phyloP scores from a whole-genome alignment of 2,329 filamentous ascomycete genomes.

The Curvularia sp. region DNA sequence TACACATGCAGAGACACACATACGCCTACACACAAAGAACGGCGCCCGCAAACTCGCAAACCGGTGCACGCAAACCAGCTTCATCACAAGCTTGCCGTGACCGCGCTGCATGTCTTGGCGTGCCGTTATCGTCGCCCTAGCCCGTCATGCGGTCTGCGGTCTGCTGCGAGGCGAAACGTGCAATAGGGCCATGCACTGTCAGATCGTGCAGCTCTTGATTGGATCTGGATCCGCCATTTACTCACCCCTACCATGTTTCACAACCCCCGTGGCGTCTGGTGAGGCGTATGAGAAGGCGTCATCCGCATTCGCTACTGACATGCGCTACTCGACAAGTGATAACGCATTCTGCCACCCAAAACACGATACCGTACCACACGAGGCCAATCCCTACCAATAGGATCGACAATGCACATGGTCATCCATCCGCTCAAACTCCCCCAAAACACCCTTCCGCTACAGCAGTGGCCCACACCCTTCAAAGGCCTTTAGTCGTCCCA shows the following conservation, averaged over 20 bases:
- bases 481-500: slow-evolving; percentile 48
- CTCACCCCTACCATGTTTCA: slow-evolving; percentile 25
- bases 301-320: background rate
- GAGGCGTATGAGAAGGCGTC: slow-evolving; percentile 7
- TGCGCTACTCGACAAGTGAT: background rate
- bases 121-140: slow-evolving; percentile 25
- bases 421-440: slow-evolving; percentile 5
- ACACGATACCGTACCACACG: background rate
- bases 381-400: slow-evolving; percentile 3
- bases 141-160: slow-evolving; percentile 26
- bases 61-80: background rate
- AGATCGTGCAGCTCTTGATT: slow-evolving; percentile 38
- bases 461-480: background rate
- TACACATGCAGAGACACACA: background rate
- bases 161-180: slow-evolving; percentile 26
- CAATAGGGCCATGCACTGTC: slow-evolving; percentile 33
- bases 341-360: slow-evolving; percentile 5
- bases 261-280: slow-evolving; percentile 8
- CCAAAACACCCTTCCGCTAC: background rate
- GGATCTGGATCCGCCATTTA: slow-evolving; percentile 34
- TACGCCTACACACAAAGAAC: background rate
- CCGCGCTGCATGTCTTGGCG: slow-evolving; percentile 27
- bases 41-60: background rate
- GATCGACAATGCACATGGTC: slow-evolving; percentile 15
- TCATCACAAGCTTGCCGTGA: slow-evolving; percentile 11